Percentiles rank a stretch among this genome's conserved stretches.
phyloP scores from a whole-genome alignment of 1,284 basidiomycete genomes.

The Mrakiaceae sp. region DNA sequence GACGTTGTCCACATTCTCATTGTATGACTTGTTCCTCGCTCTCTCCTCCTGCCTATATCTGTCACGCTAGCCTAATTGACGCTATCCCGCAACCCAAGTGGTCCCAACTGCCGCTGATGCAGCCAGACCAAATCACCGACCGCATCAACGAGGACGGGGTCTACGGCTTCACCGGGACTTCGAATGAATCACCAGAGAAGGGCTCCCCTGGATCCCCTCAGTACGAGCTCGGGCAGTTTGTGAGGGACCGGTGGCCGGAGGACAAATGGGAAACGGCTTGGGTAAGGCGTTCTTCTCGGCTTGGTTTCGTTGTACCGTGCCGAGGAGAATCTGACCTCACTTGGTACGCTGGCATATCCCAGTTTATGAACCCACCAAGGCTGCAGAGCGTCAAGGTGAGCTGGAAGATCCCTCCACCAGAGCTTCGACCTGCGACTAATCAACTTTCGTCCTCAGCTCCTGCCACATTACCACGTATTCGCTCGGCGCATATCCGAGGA shows the following conservation, averaged over 20 bases:
- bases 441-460: not conserved
- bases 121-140: conserved; percentile 3
- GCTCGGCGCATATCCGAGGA: not conserved
- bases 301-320: not conserved
- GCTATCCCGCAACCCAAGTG: not conserved
- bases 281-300: not conserved
- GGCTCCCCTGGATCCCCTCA: not conserved
- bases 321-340: not conserved
- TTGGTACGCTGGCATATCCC: not conserved
- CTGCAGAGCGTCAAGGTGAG: conserved; percentile 17
- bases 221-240: conserved; percentile 10
- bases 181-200: too few relatives aligned
- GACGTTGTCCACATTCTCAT: conserved; percentile 9
- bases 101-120: conserved; percentile 11
- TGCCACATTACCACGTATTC: conserved; percentile 16
- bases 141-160: conserved; percentile 2
- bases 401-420: not conserved
- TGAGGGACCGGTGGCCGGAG: conserved; percentile 9
- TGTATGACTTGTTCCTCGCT: not conserved
- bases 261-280: conserved; percentile 17
- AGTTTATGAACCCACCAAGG: conserved; percentile 17
- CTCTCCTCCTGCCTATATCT: not conserved
- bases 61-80: too few relatives aligned
- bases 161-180: conserved; percentile 13
- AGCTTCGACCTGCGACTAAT: not conserved